Evolutionary conservation across 2,329 filamentous ascomycete genomes (phyloP).

Genomic region (Shiraia bambusicola): DNA sequence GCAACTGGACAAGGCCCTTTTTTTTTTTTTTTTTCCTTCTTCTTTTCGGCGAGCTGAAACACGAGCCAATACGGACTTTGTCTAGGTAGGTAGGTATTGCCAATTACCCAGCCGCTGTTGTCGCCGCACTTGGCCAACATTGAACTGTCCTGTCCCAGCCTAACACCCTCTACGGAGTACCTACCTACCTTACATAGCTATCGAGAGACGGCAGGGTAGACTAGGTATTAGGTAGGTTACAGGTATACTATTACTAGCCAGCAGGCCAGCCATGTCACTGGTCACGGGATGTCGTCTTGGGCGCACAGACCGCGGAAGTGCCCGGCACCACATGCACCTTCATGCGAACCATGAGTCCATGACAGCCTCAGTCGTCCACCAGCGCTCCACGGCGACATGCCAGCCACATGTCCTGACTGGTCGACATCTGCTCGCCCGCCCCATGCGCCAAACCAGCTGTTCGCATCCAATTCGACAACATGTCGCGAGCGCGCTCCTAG

Average conservation of each 20-base stretch:
- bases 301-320: slow-evolving; percentile 25
- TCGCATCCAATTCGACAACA: slow-evolving; percentile 35
- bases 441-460: slow-evolving; percentile 40
- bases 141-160: too few relatives aligned
- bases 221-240: too few relatives aligned
- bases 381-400: slow-evolving; percentile 12
- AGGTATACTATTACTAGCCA: too few relatives aligned
- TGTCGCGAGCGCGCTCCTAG: slow-evolving; percentile 10
- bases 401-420: slow-evolving; percentile 27
- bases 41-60: slow-evolving; percentile 36
- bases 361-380: slow-evolving; percentile 26
- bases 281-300: slow-evolving; percentile 33
- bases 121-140: slow-evolving; percentile 10
- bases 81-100: too few relatives aligned
- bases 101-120: slow-evolving; percentile 15
- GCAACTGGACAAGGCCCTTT: slow-evolving; percentile 24
- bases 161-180: too few relatives aligned
- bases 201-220: too few relatives aligned
- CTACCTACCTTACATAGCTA: too few relatives aligned
- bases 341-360: slow-evolving; percentile 42
- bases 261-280: slow-evolving; percentile 14
- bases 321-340: slow-evolving; percentile 21
- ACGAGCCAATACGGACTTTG: slow-evolving; percentile 13
- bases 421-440: slow-evolving; percentile 24
- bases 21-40: too few relatives aligned